Conservation (phyloP, 345 rosid genomes). For the Eucalyptus sp. region DNA sequence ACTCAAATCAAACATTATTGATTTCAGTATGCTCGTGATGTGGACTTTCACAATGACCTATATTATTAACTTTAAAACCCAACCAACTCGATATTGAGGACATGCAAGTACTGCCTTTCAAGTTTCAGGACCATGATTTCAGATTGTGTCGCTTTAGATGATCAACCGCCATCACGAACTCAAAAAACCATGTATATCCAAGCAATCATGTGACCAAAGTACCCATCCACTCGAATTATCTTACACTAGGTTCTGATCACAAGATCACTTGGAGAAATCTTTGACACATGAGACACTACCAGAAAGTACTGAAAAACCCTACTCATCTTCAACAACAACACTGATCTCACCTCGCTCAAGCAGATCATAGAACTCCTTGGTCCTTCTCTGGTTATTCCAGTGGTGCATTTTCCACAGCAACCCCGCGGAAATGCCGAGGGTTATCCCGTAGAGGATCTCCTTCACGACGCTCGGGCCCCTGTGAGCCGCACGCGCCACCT, state of each 20-base stretch:
- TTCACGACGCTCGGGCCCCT: conserved; percentile 24
- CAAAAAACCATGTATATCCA: no score
- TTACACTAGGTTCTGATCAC: not conserved
- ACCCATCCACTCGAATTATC: not conserved
- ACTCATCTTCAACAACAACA: conserved; percentile 16
- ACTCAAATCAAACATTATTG: not conserved
- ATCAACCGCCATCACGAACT: not conserved
- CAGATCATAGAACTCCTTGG: conserved; percentile 21
- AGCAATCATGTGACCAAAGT: not conserved
- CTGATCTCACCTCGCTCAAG: conserved; percentile 26
- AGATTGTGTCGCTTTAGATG: not conserved
- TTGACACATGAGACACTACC: not conserved
- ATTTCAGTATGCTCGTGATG: not conserved
- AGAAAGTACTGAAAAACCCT: not conserved
- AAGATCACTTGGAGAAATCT: not conserved
- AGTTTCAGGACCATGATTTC: not conserved
- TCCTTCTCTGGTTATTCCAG: conserved; percentile 26
- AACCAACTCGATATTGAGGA: not conserved
- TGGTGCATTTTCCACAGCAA: conserved; percentile 29
- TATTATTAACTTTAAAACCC: not conserved
- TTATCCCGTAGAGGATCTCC: conserved; percentile 14
- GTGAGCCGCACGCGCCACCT: conserved; percentile 9
- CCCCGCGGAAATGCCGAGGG: conserved; percentile 12
- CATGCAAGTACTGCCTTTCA: not conserved
- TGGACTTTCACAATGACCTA: not conserved